These are phyloP conservation scores for Globisporangium abappressorium DNA, from an alignment of 352 stramenopile genomes.

Conservation along the genomic window DNA sequence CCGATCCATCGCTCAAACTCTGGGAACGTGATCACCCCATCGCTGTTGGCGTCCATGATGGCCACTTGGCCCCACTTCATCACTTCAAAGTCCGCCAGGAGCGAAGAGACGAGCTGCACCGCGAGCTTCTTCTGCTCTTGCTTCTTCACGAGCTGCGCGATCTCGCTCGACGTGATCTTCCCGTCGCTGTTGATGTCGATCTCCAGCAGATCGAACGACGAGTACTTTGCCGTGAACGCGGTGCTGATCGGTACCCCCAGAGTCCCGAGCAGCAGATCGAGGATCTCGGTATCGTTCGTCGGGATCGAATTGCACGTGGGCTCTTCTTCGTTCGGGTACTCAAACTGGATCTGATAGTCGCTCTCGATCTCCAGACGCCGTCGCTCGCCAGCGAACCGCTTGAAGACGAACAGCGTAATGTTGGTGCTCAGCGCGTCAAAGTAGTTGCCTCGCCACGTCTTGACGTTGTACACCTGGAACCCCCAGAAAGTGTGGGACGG, in stretches of 20 bases:
- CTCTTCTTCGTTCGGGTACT: conserved; percentile 62
- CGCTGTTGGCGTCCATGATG: conserved; percentile 44
- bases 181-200: conserved; percentile 63
- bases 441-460: conserved; percentile 95
- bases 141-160: conserved; percentile 31
- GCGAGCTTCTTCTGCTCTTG: conserved; percentile 39
- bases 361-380: conserved; percentile 43
- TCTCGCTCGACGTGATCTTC: conserved; percentile 69
- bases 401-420: conserved; percentile 86
- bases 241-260: conserved; percentile 62
- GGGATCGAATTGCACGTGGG: conserved; percentile 33
- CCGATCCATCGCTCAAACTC: conserved; percentile 77
- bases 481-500: conserved; percentile 71
- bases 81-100: conserved; percentile 53
- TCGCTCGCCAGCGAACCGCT: conserved; percentile 56
- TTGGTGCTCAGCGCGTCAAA: conserved; percentile 92
- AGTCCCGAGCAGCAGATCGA: conserved; percentile 61
- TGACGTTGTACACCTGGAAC: conserved; percentile 83
- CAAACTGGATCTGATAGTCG: conserved; percentile 30
- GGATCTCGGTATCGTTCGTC: conserved; percentile 49
- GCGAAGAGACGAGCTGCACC: conserved; percentile 26
- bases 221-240: conserved; percentile 60
- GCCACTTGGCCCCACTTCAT: conserved; percentile 58
- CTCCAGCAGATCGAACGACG: conserved; percentile 66
- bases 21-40: conserved; percentile 56